phyloP scores from a whole-genome alignment of 495 filamentous ascomycete genomes.

The Bacidia rubella region DNA sequence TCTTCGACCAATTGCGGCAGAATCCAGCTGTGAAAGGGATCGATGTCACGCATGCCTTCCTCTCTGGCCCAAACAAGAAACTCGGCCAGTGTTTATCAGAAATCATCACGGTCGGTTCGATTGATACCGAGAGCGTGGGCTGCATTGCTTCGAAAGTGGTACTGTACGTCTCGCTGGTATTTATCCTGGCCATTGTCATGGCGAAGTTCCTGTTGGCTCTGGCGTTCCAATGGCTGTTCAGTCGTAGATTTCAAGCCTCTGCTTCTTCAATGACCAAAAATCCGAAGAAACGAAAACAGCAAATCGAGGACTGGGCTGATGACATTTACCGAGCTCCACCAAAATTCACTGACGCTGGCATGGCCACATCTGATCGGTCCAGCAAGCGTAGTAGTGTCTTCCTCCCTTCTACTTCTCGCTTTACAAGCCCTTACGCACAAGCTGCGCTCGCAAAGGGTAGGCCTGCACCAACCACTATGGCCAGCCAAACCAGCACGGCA shows the following conservation, averaged over 20 bases:
- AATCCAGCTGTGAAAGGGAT: constrained; percentile 71
- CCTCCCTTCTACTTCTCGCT: constrained; percentile 76
- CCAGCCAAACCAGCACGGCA: constrained; percentile 73
- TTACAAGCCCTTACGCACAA: constrained; percentile 83
- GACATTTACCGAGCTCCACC: constrained; percentile 90
- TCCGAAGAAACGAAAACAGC: constrained; percentile 66
- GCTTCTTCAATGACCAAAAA: constrained; percentile 59
- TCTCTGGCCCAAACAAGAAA: constrained; percentile 59
- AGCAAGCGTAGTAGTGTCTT: constrained; percentile 75
- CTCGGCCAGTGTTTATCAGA: constrained; percentile 76
- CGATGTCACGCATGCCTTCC: constrained; percentile 81
- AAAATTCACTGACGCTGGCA: constrained; percentile 55
- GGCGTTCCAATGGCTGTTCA: constrained; percentile 90
- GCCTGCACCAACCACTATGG: constrained; percentile 78
- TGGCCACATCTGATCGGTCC: constrained; percentile 46
- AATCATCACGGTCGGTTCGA: constrained; percentile 87
- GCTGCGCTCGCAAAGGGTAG: constrained; percentile 40
- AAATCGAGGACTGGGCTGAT: constrained; percentile 97
- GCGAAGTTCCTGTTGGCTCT: constrained; percentile 84
- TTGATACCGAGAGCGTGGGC: constrained; percentile 91
- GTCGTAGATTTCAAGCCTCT: constrained; percentile 61
- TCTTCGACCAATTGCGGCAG: constrained; percentile 66
- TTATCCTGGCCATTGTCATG: constrained; percentile 82
- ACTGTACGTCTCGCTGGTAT: constrained; percentile 81
- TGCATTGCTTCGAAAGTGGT: constrained; percentile 97